phyloP scores from a whole-genome alignment of 495 filamentous ascomycete genomes.

The Letharia columbiana region DNA sequence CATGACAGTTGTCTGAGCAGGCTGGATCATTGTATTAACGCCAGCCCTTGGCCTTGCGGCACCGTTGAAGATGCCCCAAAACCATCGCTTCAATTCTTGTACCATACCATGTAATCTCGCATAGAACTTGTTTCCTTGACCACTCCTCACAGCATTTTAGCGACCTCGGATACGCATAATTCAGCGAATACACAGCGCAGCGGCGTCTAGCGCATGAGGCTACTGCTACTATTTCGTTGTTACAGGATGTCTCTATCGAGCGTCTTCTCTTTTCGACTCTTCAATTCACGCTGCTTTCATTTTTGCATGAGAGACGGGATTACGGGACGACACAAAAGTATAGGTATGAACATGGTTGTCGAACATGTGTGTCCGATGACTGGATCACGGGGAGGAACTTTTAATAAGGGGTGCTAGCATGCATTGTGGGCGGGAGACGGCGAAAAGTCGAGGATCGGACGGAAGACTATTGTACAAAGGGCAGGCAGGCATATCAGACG shows the following conservation, averaged over 20 bases:
- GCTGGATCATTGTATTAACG: neutral
- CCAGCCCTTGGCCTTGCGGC: neutral
- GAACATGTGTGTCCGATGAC: slow-evolving; percentile 7
- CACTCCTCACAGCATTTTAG: slow-evolving; percentile 19
- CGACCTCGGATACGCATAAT: slow-evolving; percentile 9
- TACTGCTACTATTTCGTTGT: neutral
- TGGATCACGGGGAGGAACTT: neutral
- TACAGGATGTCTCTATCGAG: neutral
- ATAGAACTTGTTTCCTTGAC: slow-evolving; percentile 13
- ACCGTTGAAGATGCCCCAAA: neutral
- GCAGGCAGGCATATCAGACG: slow-evolving; percentile 5
- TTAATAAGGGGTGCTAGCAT: slow-evolving; percentile 9
- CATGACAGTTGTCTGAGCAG: slow-evolving; percentile 53
- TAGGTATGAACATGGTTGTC: slow-evolving; percentile 10
- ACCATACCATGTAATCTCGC: slow-evolving; percentile 9
- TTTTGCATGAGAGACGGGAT: slow-evolving; percentile 16
- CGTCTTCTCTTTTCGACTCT: neutral
- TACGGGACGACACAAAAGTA: slow-evolving; percentile 16
- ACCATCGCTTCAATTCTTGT: slow-evolving; percentile 15
- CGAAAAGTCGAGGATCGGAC: slow-evolving; percentile 4
- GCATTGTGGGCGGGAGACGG: slow-evolving; percentile 9
- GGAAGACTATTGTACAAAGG: neutral
- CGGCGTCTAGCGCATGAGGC: neutral
- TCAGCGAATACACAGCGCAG: slow-evolving; percentile 10
- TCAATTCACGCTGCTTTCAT: slow-evolving; percentile 1